phyloP scores from a whole-genome alignment of 2,329 filamentous ascomycete genomes.

The Pseudogymnoascus sp. region DNA sequence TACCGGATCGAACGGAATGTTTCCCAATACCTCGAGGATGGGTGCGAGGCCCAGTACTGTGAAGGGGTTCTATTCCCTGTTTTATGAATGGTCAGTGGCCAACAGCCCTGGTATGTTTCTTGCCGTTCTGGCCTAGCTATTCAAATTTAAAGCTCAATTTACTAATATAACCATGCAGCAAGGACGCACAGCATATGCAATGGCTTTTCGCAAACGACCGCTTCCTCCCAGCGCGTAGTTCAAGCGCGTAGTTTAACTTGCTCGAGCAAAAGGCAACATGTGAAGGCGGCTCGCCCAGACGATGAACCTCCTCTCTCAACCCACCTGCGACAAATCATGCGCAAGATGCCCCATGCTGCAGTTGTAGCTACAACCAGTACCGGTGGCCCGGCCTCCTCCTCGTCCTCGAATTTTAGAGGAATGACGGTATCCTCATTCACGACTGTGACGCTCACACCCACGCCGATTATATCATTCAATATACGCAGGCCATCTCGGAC shows the following conservation, averaged over 20 bases:
- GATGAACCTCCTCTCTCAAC: constrained; percentile 14
- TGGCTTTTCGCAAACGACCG: neutral
- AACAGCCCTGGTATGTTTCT: neutral
- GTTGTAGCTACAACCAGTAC: constrained; percentile 22
- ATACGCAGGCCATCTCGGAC: constrained; percentile 25
- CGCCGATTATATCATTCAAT: constrained; percentile 27
- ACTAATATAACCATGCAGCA: neutral
- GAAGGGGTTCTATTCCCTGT: constrained; percentile 4
- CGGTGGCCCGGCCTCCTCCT: neutral
- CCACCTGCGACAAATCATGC: constrained; percentile 24
- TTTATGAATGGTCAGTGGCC: constrained; percentile 8
- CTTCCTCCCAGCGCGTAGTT: neutral
- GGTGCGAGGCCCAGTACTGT: neutral
- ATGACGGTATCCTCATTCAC: constrained; percentile 29
- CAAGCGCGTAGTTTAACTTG: neutral
- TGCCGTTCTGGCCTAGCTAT: neutral
- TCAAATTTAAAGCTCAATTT: neutral
- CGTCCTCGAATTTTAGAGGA: constrained; percentile 13
- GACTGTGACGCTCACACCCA: constrained; percentile 23
- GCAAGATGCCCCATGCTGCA: constrained; percentile 22
- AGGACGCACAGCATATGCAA: neutral
- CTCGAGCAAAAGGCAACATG: neutral
- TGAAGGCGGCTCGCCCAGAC: neutral
- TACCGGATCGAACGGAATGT: neutral
- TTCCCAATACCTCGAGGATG: neutral